These are phyloP conservation scores for Drechmeria coniospora DNA, from an alignment of 2,329 filamentous ascomycete genomes.

Conservation along the genomic window DNA sequence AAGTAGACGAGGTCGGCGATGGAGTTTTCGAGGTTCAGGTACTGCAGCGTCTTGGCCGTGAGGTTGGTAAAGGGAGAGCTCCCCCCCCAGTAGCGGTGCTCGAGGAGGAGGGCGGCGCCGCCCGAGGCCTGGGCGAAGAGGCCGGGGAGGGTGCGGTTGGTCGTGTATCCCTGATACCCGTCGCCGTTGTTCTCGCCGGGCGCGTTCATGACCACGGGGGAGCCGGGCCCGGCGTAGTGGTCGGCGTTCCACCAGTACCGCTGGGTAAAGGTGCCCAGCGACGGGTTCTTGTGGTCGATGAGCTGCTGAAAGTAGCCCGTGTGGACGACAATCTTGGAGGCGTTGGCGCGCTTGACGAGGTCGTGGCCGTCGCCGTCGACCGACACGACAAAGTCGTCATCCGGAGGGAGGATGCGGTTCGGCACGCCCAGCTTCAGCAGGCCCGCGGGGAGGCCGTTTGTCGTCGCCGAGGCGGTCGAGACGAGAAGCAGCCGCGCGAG, in stretches of 20 bases:
- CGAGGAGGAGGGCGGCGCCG: slow-evolving; percentile 61
- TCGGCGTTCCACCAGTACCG: slow-evolving; percentile 69
- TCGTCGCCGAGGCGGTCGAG: not conserved
- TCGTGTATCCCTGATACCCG: slow-evolving; percentile 45
- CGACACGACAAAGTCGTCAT: not conserved
- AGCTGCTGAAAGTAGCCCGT: slow-evolving; percentile 31
- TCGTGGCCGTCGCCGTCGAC: not conserved
- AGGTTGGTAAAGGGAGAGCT: slow-evolving; percentile 53
- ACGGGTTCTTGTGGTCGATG: slow-evolving; percentile 41
- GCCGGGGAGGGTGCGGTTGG: slow-evolving; percentile 55
- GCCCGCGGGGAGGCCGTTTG: not conserved
- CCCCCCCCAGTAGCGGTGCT: slow-evolving; percentile 70
- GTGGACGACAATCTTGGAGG: not conserved
- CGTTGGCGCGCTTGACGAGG: not conserved
- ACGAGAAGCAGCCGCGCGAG: slow-evolving; percentile 2
- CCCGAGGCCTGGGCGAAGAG: slow-evolving; percentile 50
- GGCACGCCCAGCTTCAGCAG: not conserved
- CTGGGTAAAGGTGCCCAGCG: slow-evolving; percentile 46
- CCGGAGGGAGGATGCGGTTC: not conserved
- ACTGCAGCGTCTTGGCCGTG: slow-evolving; percentile 50
- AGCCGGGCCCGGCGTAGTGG: slow-evolving; percentile 59
- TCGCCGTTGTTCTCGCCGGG: slow-evolving; percentile 47
- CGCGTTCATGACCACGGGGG: slow-evolving; percentile 56
- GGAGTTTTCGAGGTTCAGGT: slow-evolving; percentile 64
- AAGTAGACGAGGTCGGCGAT: slow-evolving; percentile 66